These are phyloP conservation scores for Globisporangium canariense DNA, from an alignment of 352 stramenopile genomes.

Conservation along the genomic window DNA sequence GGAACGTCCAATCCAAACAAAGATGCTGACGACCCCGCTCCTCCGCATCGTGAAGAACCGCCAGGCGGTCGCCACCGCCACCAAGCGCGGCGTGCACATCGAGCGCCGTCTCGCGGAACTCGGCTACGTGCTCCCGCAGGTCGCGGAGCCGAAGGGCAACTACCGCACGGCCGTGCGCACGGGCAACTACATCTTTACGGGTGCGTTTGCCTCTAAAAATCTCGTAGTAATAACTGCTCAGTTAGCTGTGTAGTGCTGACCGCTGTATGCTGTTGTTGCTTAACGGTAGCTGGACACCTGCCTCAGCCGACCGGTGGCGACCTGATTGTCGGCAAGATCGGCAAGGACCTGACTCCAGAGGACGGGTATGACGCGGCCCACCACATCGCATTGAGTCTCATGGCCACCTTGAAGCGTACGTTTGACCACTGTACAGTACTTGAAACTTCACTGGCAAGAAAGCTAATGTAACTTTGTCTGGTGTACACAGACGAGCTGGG, in stretches of 20 bases:
- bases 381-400: constrained; percentile 76
- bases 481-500: constrained; percentile 45
- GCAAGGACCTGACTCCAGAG: constrained; percentile 74
- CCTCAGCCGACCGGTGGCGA: constrained; percentile 38
- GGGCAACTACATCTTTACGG: constrained; percentile 80
- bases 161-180: constrained; percentile 86
- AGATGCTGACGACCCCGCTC: constrained; percentile 27
- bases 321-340: constrained; percentile 81
- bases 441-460: too few species aligned
- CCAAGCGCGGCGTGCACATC: constrained; percentile 69
- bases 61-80: constrained; percentile 1
- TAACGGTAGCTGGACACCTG: constrained; percentile 56
- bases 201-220: constrained; percentile 18
- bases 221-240: not conserved
- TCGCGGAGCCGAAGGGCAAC: constrained; percentile 83
- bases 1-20: not conserved
- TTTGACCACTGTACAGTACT: not conserved
- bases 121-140: constrained; percentile 61
- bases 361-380: constrained; percentile 84
- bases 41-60: constrained; percentile 24
- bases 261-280: not conserved
- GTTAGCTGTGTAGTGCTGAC: not conserved
- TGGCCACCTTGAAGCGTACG: constrained; percentile 83
- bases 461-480: too few species aligned
- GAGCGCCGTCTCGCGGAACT: constrained; percentile 79